Percentiles rank a stretch among this genome's conserved stretches.
Conservation (phyloP, 805 yeast species). For the Candida piceae region DNA sequence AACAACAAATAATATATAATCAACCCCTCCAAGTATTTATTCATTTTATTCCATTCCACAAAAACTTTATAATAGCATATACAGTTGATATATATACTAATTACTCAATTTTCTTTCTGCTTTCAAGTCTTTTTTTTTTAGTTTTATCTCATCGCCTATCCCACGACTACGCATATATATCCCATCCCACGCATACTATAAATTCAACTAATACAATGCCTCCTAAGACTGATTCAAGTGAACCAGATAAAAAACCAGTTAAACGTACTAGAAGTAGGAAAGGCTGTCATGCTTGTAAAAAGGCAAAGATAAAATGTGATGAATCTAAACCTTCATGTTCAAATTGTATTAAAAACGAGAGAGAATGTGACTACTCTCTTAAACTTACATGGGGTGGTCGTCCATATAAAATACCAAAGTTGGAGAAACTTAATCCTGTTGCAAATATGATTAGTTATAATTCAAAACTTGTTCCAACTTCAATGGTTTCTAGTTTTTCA, state of each 20-base stretch:
- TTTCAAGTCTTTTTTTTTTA: too few relatives aligned
- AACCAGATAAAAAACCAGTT: background rate
- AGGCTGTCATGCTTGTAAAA: constrained; percentile 61
- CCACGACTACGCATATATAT: too few relatives aligned
- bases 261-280: constrained; percentile 43
- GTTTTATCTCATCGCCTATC: too few relatives aligned
- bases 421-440: constrained; percentile 28
- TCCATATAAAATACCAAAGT: constrained; percentile 45
- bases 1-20: too few relatives aligned
- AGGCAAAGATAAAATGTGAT: constrained; percentile 62
- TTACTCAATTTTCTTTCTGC: too few relatives aligned
- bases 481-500: constrained; percentile 1
- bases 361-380: constrained; percentile 57
- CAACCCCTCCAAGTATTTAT: too few relatives aligned
- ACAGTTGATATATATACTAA: too few relatives aligned
- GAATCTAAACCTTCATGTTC: constrained; percentile 61
- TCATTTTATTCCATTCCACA: too few relatives aligned
- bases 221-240: background rate
- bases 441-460: constrained; percentile 21
- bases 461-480: background rate
- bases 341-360: constrained; percentile 44
- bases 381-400: constrained; percentile 73
- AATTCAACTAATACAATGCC: too few relatives aligned
- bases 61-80: too few relatives aligned
- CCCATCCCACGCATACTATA: too few relatives aligned